phyloP scores from a whole-genome alignment of 1,284 basidiomycete genomes.

The Moniliophthora roreri region DNA sequence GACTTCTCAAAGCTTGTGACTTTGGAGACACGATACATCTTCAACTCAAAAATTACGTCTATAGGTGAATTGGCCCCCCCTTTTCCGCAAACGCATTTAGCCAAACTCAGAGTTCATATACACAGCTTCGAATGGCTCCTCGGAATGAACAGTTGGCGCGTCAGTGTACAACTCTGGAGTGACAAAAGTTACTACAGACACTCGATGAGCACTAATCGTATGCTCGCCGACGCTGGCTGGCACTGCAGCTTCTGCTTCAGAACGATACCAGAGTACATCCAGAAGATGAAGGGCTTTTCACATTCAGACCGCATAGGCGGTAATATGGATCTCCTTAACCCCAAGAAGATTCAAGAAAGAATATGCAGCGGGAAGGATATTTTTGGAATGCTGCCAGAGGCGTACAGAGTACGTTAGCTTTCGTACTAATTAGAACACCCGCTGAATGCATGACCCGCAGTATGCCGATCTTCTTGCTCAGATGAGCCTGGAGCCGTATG shows the following conservation, averaged over 20 bases:
- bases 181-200: constrained; percentile 48
- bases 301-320: constrained; percentile 66
- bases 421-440: constrained; percentile 8
- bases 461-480: constrained; percentile 52
- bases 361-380: constrained; percentile 66
- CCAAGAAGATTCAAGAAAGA: constrained; percentile 53
- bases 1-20: constrained; percentile 58
- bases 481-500: constrained; percentile 52
- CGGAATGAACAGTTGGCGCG: constrained; percentile 54
- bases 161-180: constrained; percentile 51
- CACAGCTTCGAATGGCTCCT: constrained; percentile 58
- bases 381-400: constrained; percentile 68
- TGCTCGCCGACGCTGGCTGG: constrained; percentile 64
- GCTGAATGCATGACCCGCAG: constrained; percentile 25
- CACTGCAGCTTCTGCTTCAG: constrained; percentile 68
- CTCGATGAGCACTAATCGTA: constrained; percentile 48
- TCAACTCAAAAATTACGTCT: constrained; percentile 64
- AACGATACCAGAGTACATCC: constrained; percentile 55
- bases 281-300: constrained; percentile 67
- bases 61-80: constrained; percentile 39
- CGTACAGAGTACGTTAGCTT: constrained; percentile 43
- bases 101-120: background rate
- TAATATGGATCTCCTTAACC: constrained; percentile 49
- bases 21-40: constrained; percentile 60
- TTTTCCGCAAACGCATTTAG: background rate